Evolutionary conservation across 148 eudicot genomes (phyloP).

Genomic region (Drosera capensis): DNA sequence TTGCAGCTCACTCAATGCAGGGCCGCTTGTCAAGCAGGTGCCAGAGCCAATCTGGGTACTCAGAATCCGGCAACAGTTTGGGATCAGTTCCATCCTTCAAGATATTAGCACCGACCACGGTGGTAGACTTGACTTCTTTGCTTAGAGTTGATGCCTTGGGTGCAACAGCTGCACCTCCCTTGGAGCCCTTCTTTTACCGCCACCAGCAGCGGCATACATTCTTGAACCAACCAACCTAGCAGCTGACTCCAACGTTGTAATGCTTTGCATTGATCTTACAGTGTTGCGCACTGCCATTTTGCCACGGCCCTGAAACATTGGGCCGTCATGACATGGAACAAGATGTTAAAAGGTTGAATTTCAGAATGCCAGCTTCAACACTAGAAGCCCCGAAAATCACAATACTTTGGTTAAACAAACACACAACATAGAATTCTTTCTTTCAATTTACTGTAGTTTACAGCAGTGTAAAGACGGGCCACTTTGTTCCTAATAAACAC

Average conservation of each 20-base stretch:
- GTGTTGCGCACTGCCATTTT: conserved; percentile 28
- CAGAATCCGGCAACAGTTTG: conserved; percentile 61
- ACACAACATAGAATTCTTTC: too few relatives aligned
- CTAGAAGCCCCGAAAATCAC: too few relatives aligned
- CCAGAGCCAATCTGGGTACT: conserved; percentile 89
- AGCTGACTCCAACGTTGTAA: conserved; percentile 15
- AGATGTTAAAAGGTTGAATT: too few relatives aligned
- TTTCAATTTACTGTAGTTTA: too few relatives aligned
- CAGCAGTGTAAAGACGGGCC: too few relatives aligned
- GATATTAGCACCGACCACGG: conserved; percentile 75
- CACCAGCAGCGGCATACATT: conserved; percentile 55
- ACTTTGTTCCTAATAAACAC: too few relatives aligned
- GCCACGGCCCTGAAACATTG: neutral
- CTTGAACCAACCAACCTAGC: conserved; percentile 19
- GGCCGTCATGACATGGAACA: too few relatives aligned
- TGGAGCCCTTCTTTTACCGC: conserved; percentile 49
- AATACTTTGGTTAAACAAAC: too few relatives aligned
- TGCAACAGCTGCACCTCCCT: conserved; percentile 65
- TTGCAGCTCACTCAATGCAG: conserved; percentile 74
- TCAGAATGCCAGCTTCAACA: too few relatives aligned
- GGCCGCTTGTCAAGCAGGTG: conserved; percentile 62
- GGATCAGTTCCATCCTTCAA: conserved; percentile 83
- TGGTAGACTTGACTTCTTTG: conserved; percentile 82
- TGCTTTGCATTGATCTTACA: conserved; percentile 26
- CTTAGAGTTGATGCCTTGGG: conserved; percentile 38